Evolutionary conservation across 495 filamentous ascomycete species (phyloP).

Genomic region (Aspergillus sparsus): DNA sequence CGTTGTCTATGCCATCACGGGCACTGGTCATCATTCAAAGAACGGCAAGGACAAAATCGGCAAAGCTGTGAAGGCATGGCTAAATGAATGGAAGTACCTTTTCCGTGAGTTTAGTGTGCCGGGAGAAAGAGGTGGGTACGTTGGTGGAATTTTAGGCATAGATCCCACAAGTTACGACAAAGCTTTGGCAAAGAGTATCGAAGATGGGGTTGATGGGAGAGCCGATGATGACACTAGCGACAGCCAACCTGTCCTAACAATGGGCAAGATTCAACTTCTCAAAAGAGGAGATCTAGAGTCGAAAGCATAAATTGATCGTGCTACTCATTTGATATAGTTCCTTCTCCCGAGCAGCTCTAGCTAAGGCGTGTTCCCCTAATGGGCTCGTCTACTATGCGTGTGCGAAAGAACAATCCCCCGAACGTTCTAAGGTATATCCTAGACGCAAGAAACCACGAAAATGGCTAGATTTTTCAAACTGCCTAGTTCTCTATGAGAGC

Average conservation of each 20-base stretch:
- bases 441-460: slow-evolving; percentile 13
- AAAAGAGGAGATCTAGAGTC: slow-evolving; percentile 47
- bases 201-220: slow-evolving; percentile 28
- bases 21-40: slow-evolving; percentile 96
- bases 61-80: slow-evolving; percentile 84
- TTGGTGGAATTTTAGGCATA: slow-evolving; percentile 92
- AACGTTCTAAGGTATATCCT: background rate
- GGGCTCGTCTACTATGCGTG: background rate
- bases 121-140: slow-evolving; percentile 75
- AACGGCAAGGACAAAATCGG: slow-evolving; percentile 99
- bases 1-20: slow-evolving; percentile 94
- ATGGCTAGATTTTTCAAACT: slow-evolving; percentile 24
- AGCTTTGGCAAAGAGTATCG: slow-evolving; percentile 39
- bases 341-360: no score
- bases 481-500: slow-evolving; percentile 3
- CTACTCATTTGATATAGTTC: slow-evolving; percentile 22
- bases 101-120: slow-evolving; percentile 96
- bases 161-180: slow-evolving; percentile 89
- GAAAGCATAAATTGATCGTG: slow-evolving; percentile 4
- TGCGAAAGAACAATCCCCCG: background rate
- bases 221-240: slow-evolving; percentile 23
- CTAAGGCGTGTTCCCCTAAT: background rate
- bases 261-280: slow-evolving; percentile 52
- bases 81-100: slow-evolving; percentile 94
- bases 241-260: slow-evolving; percentile 32